A percentile compares a stretch with the other conserved stretches of the same genome.
These are phyloP conservation scores for Morella rubra DNA, from an alignment of 306 rosid species.

Conservation along the genomic window DNA sequence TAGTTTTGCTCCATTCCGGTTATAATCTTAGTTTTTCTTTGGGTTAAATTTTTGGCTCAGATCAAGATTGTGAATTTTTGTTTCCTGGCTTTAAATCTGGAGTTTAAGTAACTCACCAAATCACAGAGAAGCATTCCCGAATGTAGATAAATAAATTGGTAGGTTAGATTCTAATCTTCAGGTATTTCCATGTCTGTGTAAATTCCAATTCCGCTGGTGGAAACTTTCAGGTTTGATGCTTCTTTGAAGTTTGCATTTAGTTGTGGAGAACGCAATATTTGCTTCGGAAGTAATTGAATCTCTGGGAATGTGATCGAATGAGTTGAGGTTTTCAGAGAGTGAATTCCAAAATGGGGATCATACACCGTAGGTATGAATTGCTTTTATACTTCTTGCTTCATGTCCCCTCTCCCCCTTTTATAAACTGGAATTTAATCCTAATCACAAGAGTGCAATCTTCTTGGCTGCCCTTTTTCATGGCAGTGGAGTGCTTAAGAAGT, in stretches of 20 bases:
- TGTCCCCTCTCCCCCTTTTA: neutral
- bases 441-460: constrained; percentile 17
- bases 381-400: neutral
- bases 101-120: neutral
- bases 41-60: neutral
- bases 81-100: too few species aligned
- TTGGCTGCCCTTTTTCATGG: constrained; percentile 23
- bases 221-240: constrained; percentile 5
- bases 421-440: neutral
- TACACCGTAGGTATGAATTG: constrained; percentile 48
- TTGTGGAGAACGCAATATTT: constrained; percentile 37
- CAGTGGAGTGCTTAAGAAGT: constrained; percentile 52
- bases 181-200: neutral
- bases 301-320: constrained; percentile 31
- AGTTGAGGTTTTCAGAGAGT: constrained; percentile 36
- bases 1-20: neutral
- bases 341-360: constrained; percentile 37
- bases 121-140: neutral
- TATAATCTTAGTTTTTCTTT: neutral
- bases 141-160: neutral
- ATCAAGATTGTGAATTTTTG: neutral
- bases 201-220: neutral
- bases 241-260: constrained; percentile 6
- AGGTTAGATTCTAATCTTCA: neutral
- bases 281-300: constrained; percentile 30